Evolutionary conservation across 2,329 filamentous ascomycete genomes (phyloP).

Genomic region (Penicillium psychrosexuale): DNA sequence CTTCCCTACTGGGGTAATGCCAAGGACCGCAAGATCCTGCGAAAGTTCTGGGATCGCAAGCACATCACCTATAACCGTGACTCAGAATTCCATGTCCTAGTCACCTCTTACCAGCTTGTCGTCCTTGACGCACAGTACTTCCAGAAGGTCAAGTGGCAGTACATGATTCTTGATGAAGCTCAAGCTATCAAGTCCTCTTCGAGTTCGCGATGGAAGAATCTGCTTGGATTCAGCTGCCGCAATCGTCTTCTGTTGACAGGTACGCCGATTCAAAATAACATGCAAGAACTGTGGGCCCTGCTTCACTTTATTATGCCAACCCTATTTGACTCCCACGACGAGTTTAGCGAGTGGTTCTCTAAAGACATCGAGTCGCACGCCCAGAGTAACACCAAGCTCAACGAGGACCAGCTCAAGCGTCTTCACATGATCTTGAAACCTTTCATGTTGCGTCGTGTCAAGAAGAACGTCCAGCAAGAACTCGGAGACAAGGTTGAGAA

Average conservation of each 20-base stretch:
- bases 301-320: conserved; percentile 99
- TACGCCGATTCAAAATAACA: conserved; percentile 99
- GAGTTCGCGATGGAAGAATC: conserved; percentile 93
- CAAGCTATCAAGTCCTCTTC: conserved; percentile 98
- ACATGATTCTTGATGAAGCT: conserved; percentile 98
- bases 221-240: conserved; percentile 90
- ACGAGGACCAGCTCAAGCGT: conserved; percentile 94
- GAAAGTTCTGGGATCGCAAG: conserved; percentile 99
- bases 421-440: conserved; percentile 98
- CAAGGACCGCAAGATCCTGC: conserved; percentile 88
- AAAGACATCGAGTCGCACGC: conserved; percentile 88
- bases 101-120: conserved; percentile 96
- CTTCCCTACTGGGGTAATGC: conserved; percentile 97
- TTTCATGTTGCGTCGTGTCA: conserved; percentile 98
- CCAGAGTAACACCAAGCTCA: conserved; percentile 98
- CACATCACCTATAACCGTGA: conserved; percentile 93
- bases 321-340: conserved; percentile 67
- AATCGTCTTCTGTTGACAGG: conserved; percentile 91
- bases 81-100: conserved; percentile 89
- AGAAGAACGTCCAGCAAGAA: conserved; percentile 99
- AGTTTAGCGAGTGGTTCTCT: conserved; percentile 54
- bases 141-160: conserved; percentile 99
- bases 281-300: conserved; percentile 97
- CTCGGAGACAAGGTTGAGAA: conserved; percentile 97
- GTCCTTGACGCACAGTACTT: conserved; percentile 96